phyloP scores from a whole-genome alignment of 2,329 filamentous ascomycete genomes.

The Hypoxylon sp. region DNA sequence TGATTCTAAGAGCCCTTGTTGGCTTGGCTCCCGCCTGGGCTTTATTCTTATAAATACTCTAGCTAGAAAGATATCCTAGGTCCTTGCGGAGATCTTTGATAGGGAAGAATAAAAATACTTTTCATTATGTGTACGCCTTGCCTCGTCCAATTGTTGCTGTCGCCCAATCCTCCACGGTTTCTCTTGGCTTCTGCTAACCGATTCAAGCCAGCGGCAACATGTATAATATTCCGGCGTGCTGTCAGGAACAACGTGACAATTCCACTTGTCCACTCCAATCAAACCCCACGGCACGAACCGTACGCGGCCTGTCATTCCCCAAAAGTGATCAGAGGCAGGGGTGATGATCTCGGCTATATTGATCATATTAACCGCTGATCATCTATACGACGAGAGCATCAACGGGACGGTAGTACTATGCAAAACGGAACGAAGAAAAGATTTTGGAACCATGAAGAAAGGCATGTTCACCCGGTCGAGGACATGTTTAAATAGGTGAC shows the following conservation, averaged over 20 bases:
- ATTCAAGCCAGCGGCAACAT: constrained; percentile 7
- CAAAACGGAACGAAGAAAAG: constrained; percentile 10
- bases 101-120: too few species aligned
- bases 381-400: constrained; percentile 14
- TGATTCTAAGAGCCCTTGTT: background rate
- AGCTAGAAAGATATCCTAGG: too few species aligned
- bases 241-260: constrained; percentile 20
- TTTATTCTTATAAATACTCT: constrained; percentile 2
- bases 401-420: constrained; percentile 19
- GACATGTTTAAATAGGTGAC: constrained; percentile 25
- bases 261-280: constrained; percentile 10
- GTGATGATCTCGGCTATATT: constrained; percentile 33
- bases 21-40: background rate
- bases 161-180: constrained; percentile 7
- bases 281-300: background rate
- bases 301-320: constrained; percentile 12
- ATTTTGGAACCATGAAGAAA: background rate
- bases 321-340: too few species aligned
- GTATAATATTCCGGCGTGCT: constrained; percentile 8
- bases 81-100: too few species aligned
- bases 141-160: constrained; percentile 4
- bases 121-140: too few species aligned
- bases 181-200: constrained; percentile 4
- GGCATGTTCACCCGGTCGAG: constrained; percentile 6
- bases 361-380: constrained; percentile 28